Evolutionary conservation across 2,329 filamentous ascomycete species (phyloP).

Genomic region (Coniochaeta sp.): DNA sequence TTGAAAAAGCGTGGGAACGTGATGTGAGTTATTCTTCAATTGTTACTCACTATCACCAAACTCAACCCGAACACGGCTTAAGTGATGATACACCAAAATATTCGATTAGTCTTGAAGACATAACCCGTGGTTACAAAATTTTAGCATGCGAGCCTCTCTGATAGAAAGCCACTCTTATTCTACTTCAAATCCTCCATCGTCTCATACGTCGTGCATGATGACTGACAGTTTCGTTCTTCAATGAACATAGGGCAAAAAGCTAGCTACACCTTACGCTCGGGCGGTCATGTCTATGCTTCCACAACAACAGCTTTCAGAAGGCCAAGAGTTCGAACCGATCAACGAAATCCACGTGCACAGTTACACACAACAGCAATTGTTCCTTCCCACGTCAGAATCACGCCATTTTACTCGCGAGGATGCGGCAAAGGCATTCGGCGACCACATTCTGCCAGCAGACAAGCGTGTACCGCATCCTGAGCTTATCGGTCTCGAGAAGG

Average conservation of each 20-base stretch:
- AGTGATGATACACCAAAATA: conserved; percentile 57
- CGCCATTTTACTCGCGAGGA: conserved; percentile 56
- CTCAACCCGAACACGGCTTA: conserved; percentile 9
- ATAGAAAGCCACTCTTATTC: conserved; percentile 23
- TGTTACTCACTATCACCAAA: neutral
- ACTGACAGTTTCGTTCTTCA: neutral
- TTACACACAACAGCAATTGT: conserved; percentile 56
- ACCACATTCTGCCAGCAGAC: conserved; percentile 52
- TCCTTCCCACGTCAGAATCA: conserved; percentile 56
- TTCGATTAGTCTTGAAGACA: conserved; percentile 99
- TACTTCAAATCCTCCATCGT: conserved; percentile 8
- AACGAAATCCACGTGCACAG: conserved; percentile 59
- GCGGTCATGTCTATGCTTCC: conserved; percentile 78
- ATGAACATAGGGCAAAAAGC: conserved; percentile 57
- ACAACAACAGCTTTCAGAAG: conserved; percentile 48
- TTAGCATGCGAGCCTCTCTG: conserved; percentile 72
- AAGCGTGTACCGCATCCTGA: conserved; percentile 54
- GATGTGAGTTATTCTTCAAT: conserved; percentile 52
- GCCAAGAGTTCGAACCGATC: conserved; percentile 47
- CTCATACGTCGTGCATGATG: neutral
- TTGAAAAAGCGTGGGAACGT: conserved; percentile 70
- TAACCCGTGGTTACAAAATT: conserved; percentile 73
- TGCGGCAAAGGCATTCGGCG: conserved; percentile 57
- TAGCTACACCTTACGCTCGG: conserved; percentile 69
- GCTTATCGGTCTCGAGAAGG: conserved; percentile 47